phyloP scores from a whole-genome alignment of 352 stramenopile genomes.

The Sclerospora graminicola region DNA sequence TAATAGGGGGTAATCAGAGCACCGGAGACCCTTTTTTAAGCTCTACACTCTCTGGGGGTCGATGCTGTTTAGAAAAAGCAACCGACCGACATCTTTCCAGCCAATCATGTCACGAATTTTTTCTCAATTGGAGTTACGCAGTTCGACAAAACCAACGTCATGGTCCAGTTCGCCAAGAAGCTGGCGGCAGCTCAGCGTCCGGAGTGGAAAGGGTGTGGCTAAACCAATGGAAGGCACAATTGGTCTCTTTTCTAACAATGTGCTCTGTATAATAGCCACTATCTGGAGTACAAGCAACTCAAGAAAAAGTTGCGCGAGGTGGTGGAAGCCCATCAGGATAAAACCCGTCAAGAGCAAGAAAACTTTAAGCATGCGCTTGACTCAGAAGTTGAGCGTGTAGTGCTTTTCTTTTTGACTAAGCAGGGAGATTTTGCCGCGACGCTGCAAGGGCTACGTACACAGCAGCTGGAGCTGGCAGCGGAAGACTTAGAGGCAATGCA shows the following conservation, averaged over 20 bases:
- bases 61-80: no score
- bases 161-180: constrained; percentile 84
- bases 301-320: constrained; percentile 83
- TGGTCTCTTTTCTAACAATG: background rate
- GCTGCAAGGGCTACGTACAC: constrained; percentile 34
- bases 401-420: constrained; percentile 80
- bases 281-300: constrained; percentile 86
- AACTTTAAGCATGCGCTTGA: constrained; percentile 68
- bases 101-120: no score
- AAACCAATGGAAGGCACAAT: background rate
- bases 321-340: constrained; percentile 30
- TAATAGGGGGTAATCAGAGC: no score
- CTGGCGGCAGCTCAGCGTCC: constrained; percentile 52
- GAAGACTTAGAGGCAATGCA: constrained; percentile 64
- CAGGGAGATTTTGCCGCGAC: constrained; percentile 77
- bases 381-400: constrained; percentile 73
- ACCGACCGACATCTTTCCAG: no score
- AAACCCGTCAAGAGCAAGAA: constrained; percentile 40
- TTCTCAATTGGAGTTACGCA: no score
- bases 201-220: constrained; percentile 54
- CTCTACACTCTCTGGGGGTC: no score
- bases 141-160: constrained; percentile 10
- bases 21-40: no score
- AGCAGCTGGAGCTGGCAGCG: constrained; percentile 31
- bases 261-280: constrained; percentile 39